A percentile compares a stretch with the other conserved stretches of the same genome.
phyloP scores from a whole-genome alignment of 441 rosid genomes.

The Jatropha podagrica region DNA sequence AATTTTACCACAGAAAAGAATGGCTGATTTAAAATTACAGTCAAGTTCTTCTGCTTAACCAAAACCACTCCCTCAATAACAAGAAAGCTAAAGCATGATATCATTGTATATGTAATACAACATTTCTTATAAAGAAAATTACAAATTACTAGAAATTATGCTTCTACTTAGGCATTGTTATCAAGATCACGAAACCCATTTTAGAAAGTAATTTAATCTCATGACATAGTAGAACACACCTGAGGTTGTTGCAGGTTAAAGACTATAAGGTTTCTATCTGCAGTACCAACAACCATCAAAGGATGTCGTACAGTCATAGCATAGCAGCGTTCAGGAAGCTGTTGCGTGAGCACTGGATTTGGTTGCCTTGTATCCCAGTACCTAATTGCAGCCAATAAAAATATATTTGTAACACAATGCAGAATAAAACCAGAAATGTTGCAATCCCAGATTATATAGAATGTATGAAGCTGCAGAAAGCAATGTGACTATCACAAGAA shows the following conservation, averaged over 20 bases:
- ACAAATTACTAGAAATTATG: not conserved
- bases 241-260: constrained; percentile 90
- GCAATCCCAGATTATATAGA: not conserved
- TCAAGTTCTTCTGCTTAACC: not conserved
- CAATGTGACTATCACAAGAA: not conserved
- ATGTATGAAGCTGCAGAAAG: not conserved
- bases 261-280: constrained; percentile 83
- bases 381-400: constrained; percentile 35
- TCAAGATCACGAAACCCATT: not conserved
- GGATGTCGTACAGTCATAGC: constrained; percentile 79
- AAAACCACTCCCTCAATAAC: not conserved
- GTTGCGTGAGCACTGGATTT: constrained; percentile 88
- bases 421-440: not conserved
- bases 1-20: not conserved
- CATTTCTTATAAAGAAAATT: not conserved
- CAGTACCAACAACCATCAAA: constrained; percentile 96
- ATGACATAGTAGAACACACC: constrained; percentile 38
- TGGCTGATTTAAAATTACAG: not conserved
- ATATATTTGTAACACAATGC: not conserved
- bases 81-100: not conserved
- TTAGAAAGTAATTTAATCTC: not conserved
- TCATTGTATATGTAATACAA: not conserved
- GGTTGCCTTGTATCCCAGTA: constrained; percentile 93
- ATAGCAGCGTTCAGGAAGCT: constrained; percentile 92
- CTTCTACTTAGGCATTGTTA: not conserved